Base-by-base conservation (phyloP, 1,284 basidiomycete genomes). In the Xerocomus minutiporus region DNA sequence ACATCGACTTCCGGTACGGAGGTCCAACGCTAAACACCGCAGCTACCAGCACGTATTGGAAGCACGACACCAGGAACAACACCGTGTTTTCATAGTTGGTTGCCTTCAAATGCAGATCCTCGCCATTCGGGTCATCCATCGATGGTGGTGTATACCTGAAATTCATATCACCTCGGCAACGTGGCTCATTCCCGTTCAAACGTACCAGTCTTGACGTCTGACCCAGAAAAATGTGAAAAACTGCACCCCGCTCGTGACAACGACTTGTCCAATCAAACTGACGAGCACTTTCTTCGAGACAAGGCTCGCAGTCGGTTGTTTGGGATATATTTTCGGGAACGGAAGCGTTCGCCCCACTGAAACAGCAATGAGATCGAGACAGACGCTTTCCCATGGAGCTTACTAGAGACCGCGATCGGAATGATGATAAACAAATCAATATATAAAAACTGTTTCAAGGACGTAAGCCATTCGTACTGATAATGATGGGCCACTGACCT, bases 351-450 rank as follows among this genome's bases (percentile, higher is more conserved):
- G 82, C 4, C 93, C 95, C 96, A 99, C 93, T 93, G 67, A 42
- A 60, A 55, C 45, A 26, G 32, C 34, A 9, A 35, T 65, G 38
- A 64, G 54, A 54, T 35, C 39, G 40, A 20, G 40, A 45, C 28
- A 7, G 11, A 52, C 28, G 48, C 25, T 39, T 48, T 40, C 32
- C 31, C n/a, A 51, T 26, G 5, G 7, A 3, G 66, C 91, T 73
- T 66, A 95, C 93, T 97, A 39, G 93, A 88, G 51, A 99, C 88
- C 39, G 96, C 96, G 52, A 98, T 83, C 1, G 96, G 96, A 47
- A 98, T 92, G 64, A 98, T 98, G 72, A 98, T 93, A 73, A 96
- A 94, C 43, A 99, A 77, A 73, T 99, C 96, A 61, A 99, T 97
- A 73, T 97, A 97, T 29, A 99, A 76, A 72, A 99, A 97, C 89